Conservation (phyloP, 2,329 filamentous ascomycete species). For the Raffaelea albimanens region DNA sequence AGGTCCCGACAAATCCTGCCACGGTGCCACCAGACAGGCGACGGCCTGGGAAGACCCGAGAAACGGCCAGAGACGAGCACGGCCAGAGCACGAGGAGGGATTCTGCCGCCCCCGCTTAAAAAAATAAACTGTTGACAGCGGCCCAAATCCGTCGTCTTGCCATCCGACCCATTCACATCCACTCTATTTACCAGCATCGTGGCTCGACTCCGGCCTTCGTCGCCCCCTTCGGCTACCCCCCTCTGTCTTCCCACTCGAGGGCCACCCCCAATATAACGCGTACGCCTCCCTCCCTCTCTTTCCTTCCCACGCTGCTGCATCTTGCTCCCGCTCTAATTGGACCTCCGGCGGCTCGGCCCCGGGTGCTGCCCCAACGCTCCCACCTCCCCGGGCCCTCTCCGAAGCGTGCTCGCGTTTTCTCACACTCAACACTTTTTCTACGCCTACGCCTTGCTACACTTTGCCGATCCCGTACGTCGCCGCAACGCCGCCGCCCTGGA, state of each 20-base stretch:
- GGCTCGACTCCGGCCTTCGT: not conserved
- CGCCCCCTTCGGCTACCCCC: not conserved
- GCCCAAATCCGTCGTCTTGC: not conserved
- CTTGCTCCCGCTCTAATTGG: not conserved
- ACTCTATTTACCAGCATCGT: not conserved
- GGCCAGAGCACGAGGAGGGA: too few relatives aligned
- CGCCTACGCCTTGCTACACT: not conserved
- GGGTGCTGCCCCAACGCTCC: too few relatives aligned
- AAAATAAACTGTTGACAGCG: too few relatives aligned
- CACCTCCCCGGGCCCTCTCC: not conserved
- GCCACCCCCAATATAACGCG: not conserved
- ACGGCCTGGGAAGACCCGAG: too few relatives aligned
- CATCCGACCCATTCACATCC: not conserved
- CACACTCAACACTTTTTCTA: not conserved
- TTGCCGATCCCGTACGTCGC: not conserved
- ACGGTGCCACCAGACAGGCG: too few relatives aligned
- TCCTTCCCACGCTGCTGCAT: too few relatives aligned
- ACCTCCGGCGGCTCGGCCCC: too few relatives aligned
- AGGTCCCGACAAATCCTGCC: too few relatives aligned
- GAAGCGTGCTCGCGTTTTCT: not conserved
- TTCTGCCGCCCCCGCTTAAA: not conserved
- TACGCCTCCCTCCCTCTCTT: not conserved
- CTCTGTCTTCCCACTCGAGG: not conserved
- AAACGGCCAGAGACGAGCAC: too few relatives aligned
- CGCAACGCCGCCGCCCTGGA: not conserved